Evolutionary conservation across 129 eudicot genomes (phyloP), one percentile per base, ranked within the genome.

Genomic region (Tanacetum coccineum): DNA sequence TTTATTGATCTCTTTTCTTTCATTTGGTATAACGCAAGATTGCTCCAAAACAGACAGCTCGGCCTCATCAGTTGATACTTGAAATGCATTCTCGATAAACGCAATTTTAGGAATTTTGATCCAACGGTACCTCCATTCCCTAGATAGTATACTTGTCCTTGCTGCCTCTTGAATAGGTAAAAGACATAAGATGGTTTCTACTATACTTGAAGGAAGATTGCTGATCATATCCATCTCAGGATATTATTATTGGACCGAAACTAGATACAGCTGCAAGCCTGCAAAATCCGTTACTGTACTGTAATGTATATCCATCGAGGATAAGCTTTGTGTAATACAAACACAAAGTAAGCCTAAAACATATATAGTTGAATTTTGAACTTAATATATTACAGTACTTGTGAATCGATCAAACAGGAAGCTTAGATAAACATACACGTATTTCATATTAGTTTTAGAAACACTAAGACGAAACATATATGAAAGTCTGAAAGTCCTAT

Each of bases 71-170:
- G 62, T 3, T 57, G 62, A 57, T 10, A 57, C 40, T 21, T 57
- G 40, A 57, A 57, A 57, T 8, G 62, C 28, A 57, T 57, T 36
- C 39, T 57, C 62, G 13, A 12, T 21, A 57, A 57, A 57, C 2
- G 40, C 62, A 57, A 57, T 32, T 22, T 57, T 57, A 11, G 62
- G 62, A 25, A 57, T 57, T 57, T 25, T 21, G 39, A 21, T 57
- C 62, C 62, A 57, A 57, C 28, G 62, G 36, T 57, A 57, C 62
- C 62, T 57, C 62, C 62, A 57, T 57, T 57, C 42, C 15, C 28
- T 25, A 25, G 39, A 57, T 1, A 57, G 40, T 13, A 57, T 57
- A 57, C 62, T 25, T 57, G 36, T 57, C 6, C 36, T 57, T 12
- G 40, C 62, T 57, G 62, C 54, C 18, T 49, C 54, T 49, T 49